Evolutionary conservation across 495 filamentous ascomycete genomes (phyloP), one percentile per base, ranked within the genome.

Genomic region (Penicillium angulare): DNA sequence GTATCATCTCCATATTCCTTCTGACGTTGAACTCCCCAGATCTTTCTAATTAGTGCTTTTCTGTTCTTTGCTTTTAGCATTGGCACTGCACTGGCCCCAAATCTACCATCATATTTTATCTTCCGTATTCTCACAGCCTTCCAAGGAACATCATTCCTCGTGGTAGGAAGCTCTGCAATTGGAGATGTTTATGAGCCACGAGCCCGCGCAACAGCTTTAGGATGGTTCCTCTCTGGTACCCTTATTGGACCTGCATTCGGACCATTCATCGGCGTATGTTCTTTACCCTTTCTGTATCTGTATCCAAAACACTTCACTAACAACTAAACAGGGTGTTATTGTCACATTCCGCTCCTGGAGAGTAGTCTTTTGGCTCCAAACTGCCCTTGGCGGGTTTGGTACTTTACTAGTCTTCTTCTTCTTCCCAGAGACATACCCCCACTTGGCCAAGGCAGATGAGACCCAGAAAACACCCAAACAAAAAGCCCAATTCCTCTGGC

Each of bases 281-380:
- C 23, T 35, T 34, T 15, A 10, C 17, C 9, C 5, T 9, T n/a
- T n/a, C n/a, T n/a, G n/a, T n/a, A n/a, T n/a, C n/a, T n/a, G n/a
- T n/a, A n/a, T n/a, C n/a, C n/a, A n/a, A n/a, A n/a, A n/a, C n/a
- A n/a, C n/a, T n/a, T n/a, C n/a, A n/a, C n/a, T n/a, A n/a, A n/a
- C n/a, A n/a, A n/a, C n/a, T 12, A 43, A 36, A 13, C 35, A 74
- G 71, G 83, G 82, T 23, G 80, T 88, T 33, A 86, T 90, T 38
- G 84, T 88, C 13, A 89, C 83, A 0, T 89, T 80, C 65, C 68
- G 74, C 13, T 78, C 79, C 6, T 90, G 86, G 86, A 67, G 85
- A 23, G 78, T 77, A 29, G 84, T 89, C 24, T 88, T 89, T 71
- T 89, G 85, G 81, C 76, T 89, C 12, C 85, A 89, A 58, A 78